phyloP scores from a whole-genome alignment of 768 basidiomycete species.

The Agrocybe praecox region DNA sequence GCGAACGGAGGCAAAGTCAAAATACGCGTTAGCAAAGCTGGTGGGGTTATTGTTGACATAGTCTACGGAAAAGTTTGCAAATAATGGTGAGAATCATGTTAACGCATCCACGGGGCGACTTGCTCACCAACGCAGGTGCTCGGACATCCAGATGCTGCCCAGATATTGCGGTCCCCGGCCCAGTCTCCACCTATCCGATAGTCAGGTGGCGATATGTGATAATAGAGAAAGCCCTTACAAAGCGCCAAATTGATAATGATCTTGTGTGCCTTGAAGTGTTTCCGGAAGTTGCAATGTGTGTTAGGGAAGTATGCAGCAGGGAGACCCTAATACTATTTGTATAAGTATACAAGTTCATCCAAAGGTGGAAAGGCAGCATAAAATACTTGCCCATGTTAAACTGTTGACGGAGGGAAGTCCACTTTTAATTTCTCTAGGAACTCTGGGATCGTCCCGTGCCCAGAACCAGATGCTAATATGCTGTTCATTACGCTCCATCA shows the following conservation, averaged over 20 bases:
- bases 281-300: slow-evolving; percentile 56
- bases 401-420: slow-evolving; percentile 37
- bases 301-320: slow-evolving; percentile 65
- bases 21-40: slow-evolving; percentile 66
- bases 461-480: slow-evolving; percentile 70
- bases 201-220: neutral
- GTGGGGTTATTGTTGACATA: slow-evolving; percentile 65
- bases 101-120: no score
- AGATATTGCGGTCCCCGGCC: slow-evolving; percentile 51
- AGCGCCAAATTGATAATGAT: slow-evolving; percentile 66
- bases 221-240: slow-evolving; percentile 26
- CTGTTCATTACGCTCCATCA: slow-evolving; percentile 43
- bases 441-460: slow-evolving; percentile 41
- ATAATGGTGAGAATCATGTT: no score
- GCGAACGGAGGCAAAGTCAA: slow-evolving; percentile 62
- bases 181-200: slow-evolving; percentile 50
- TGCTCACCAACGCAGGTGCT: slow-evolving; percentile 60
- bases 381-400: slow-evolving; percentile 37
- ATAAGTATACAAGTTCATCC: no score
- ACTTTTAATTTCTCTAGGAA: slow-evolving; percentile 42
- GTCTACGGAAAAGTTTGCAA: no score
- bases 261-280: slow-evolving; percentile 56
- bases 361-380: no score
- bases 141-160: slow-evolving; percentile 52
- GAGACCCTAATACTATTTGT: slow-evolving; percentile 40